phyloP scores from a whole-genome alignment of 352 stramenopile species.

The Hyaloperonospora arabidopsidis region DNA sequence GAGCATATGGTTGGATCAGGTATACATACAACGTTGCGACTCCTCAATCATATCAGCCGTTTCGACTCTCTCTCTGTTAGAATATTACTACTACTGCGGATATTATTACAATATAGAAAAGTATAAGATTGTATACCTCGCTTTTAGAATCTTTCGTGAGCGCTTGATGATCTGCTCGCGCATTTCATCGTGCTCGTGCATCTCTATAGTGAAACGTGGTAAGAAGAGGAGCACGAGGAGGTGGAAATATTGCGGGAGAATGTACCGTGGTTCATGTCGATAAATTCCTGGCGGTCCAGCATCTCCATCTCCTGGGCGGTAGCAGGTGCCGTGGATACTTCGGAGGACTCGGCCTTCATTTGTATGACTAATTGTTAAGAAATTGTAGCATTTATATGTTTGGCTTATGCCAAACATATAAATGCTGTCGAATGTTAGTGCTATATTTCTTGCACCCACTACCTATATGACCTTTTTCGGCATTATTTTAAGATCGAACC shows the following conservation, averaged over 20 bases:
- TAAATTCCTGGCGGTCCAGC: conserved; percentile 41
- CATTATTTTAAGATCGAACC: too few species aligned
- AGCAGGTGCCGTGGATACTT: conserved; percentile 1
- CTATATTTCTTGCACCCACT: too few species aligned
- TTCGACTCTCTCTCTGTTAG: neutral
- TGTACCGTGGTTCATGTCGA: conserved; percentile 43
- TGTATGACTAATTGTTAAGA: too few species aligned
- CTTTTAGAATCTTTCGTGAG: conserved; percentile 91
- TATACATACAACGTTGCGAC: too few species aligned
- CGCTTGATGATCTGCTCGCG: conserved; percentile 93
- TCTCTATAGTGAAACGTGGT: conserved; percentile 32
- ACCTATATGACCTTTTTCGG: too few species aligned
- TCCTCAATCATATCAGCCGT: too few species aligned
- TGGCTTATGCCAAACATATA: too few species aligned
- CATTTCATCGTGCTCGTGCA: conserved; percentile 89
- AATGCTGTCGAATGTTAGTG: too few species aligned
- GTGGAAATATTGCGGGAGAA: neutral
- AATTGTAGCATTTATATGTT: too few species aligned
- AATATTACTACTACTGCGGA: conserved; percentile 3
- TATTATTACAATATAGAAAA: too few species aligned
- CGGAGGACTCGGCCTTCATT: conserved; percentile 11
- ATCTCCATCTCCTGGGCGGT: conserved; percentile 8
- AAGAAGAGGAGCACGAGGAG: neutral
- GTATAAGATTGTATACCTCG: too few species aligned
- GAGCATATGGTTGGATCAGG: neutral